Evolutionary conservation across 768 basidiomycete genomes (phyloP), one percentile per base, ranked within the genome.

Genomic region (Trametes elegans): DNA sequence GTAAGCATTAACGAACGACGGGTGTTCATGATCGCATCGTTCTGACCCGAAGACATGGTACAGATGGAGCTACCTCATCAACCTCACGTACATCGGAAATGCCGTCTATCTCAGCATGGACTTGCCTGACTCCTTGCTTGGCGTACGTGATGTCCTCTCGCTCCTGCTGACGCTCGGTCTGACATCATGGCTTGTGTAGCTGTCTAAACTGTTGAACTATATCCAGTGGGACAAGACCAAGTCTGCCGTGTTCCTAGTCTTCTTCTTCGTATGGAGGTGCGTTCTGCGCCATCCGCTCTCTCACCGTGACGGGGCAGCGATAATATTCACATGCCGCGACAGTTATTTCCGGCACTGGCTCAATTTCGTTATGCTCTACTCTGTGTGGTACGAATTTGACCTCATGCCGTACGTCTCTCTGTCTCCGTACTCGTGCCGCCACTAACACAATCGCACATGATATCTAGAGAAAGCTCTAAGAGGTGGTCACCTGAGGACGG

Each of bases 51-150:
- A n/a, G n/a, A 26, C 19, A 19, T 7, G 21, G 7, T 26, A 1
- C 28, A 93, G 91, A 32, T 92, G 92, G 90, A 93, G 90, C 62
- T 91, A 93, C 64, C 61, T 85, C 28, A 57, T 85, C 60, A 94
- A 92, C 71, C 38, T 93, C 48, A 98, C 94, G 0, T 71, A 81
- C 47, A 94, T 98, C 38, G 97, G 97, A 9, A 89, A 90, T 60
- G 88, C 93, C 5, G 82, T 99, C 26, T 98, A 87, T 64, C 79
- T 95, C 73, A 97, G 93, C 68, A 98, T 98, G 97, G 97, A 99
- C 73, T 78, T 95, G 18, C 93, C 95, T 0, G 97, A 99, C 67
- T 73, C 83, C 29, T 90, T 88, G 70, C 77, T 99, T 11, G 93
- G 91, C 11, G 88, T 93, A 59, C 60, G 88, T 74, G 24, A 10